Evolutionary conservation across 2,329 filamentous ascomycete species (phyloP), one percentile per base, ranked within the genome.

Genomic region (Cladophialophora psammophila): DNA sequence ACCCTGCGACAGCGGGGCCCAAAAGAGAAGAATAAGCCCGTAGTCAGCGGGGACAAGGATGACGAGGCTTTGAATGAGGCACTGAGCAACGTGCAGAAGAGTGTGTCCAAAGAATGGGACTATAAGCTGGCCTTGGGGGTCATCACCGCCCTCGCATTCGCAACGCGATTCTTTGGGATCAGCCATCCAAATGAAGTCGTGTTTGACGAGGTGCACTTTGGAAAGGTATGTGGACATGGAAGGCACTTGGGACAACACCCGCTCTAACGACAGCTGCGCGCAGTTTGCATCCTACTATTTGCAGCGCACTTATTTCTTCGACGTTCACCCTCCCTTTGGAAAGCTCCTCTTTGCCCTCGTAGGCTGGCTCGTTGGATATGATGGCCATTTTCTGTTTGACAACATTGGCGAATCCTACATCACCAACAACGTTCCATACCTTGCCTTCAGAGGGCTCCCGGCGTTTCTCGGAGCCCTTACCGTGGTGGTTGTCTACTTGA

Each of bases 341-440:
- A 99, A 99, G 85, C 93, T 99, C 68, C 89, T 99, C 59, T 98
- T 98, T 78, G 95, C 94, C 73, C 88, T 97, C 72, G 93, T 97
- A 82, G 95, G 95, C 78, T 99, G 95, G 95, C 87, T 98, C 63
- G 92, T 98, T 61, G 95, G 95, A 76, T 99, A 96, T 80, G 92
- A 98, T 82, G 95, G 95, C 73, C 90, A 94, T 77, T 99, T 98
- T 82, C 89, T 97, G 77, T 99, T 99, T 81, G 95, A 99, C 74
- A 99, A 98, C 83, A 99, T 99, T 79, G 95, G 95, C 76, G 95
- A 98, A 79, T 98, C 94, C 18, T 99, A 99, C 84, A 92, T 98
- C 75, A 87, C 90, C 67, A 97, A 99, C 85, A 95, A 96, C 78
- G 94, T 99, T 50, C 95, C 95, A 42, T 99, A 99, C 79, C 91